Percentiles rank a stretch among this genome's conserved stretches.
Conservation (phyloP, 371 early-diverging fungal genomes). For the Batrachochytrium dendrobatidis region DNA sequence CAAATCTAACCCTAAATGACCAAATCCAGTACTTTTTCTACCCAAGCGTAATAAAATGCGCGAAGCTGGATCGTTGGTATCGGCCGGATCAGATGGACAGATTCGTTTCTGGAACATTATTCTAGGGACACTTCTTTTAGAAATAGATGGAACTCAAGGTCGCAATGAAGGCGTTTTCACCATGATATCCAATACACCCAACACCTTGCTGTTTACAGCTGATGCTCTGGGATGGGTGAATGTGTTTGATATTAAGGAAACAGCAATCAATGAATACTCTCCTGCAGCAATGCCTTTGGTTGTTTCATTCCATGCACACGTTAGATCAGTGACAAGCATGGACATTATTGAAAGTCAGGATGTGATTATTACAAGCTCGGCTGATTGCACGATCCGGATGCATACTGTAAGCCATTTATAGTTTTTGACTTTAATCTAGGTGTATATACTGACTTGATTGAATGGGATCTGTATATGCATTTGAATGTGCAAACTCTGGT, state of each 20-base stretch:
- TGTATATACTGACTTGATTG: background rate
- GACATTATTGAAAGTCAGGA: conserved; percentile 23
- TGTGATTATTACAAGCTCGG: conserved; percentile 27
- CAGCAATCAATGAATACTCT: conserved; percentile 19
- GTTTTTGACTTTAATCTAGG: background rate
- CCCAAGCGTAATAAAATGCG: conserved; percentile 10
- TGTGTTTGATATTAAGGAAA: conserved; percentile 29
- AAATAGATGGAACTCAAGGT: conserved; percentile 22
- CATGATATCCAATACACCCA: conserved; percentile 23
- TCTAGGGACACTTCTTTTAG: conserved; percentile 19
- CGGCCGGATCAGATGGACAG: conserved; percentile 38
- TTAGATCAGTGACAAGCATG: conserved; percentile 21
- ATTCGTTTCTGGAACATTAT: conserved; percentile 39
- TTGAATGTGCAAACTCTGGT: background rate
- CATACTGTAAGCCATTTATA: conserved; percentile 24
- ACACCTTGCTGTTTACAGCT: conserved; percentile 29
- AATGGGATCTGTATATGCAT: background rate
- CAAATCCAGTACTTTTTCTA: conserved; percentile 28
- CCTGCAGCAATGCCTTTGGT: conserved; percentile 12
- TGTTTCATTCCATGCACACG: conserved; percentile 29
- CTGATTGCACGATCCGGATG: conserved; percentile 37
- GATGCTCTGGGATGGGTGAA: conserved; percentile 29
- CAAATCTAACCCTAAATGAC: background rate
- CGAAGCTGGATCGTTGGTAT: conserved; percentile 25
- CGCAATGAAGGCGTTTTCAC: conserved; percentile 32